Evolutionary conservation across 345 rosid species (phyloP).

Genomic region (Rhodamnia rubescens): DNA sequence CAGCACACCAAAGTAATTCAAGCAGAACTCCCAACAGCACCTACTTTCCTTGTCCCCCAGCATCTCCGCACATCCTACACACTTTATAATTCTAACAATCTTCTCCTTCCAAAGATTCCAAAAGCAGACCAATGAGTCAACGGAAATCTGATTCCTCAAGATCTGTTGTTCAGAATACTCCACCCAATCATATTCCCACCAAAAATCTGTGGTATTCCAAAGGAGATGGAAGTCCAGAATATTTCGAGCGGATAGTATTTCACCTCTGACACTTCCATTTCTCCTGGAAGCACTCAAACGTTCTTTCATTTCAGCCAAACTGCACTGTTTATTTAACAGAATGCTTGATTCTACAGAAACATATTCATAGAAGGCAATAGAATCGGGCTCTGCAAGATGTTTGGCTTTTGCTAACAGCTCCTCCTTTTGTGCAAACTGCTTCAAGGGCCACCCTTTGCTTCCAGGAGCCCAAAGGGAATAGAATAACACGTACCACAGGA

Average conservation of each 20-base stretch:
- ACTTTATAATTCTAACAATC: constrained; percentile 10
- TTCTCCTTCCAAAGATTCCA: constrained; percentile 37
- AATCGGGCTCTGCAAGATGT: constrained; percentile 10
- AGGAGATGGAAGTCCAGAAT: constrained; percentile 26
- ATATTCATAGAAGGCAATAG: constrained; percentile 13
- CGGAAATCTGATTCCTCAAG: constrained; percentile 3
- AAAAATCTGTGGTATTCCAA: constrained; percentile 4
- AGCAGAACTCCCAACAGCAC: constrained; percentile 22
- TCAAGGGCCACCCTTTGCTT: constrained; percentile 38
- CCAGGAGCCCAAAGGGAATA: constrained; percentile 33
- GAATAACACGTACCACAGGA: constrained; percentile 19
- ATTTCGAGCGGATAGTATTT: constrained; percentile 21
- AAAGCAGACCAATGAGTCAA: constrained; percentile 23
- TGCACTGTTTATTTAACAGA: constrained; percentile 2
- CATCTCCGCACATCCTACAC: neutral
- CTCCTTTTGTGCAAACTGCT: constrained; percentile 16
- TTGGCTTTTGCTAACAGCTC: constrained; percentile 26
- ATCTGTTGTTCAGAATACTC: constrained; percentile 2
- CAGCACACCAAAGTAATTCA: constrained; percentile 35
- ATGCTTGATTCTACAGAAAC: constrained; percentile 16
- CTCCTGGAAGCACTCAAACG: constrained; percentile 14
- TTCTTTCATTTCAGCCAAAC: constrained; percentile 13
- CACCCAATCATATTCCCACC: constrained; percentile 11
- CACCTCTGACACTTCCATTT: constrained; percentile 16
- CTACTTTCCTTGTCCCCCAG: neutral